Evolutionary conservation across 2,329 filamentous ascomycete genomes (phyloP), one percentile per base, ranked within the genome.

Genomic region (Cladosporium sp.): DNA sequence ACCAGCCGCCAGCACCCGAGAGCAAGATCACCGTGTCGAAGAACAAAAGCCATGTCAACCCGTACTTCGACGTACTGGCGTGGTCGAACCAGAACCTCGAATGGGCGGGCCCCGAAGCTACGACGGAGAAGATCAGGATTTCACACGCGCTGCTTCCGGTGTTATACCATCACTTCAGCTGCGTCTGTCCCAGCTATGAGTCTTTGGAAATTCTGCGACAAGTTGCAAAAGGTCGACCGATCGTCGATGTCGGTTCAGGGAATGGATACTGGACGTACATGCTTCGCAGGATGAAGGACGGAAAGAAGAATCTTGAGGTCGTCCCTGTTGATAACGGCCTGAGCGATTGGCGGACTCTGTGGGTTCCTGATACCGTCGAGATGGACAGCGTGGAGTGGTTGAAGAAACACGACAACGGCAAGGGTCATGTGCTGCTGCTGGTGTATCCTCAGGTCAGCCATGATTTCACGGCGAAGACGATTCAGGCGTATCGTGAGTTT

Each of bases 81-180:
- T 87, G 84, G 79, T 77, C 80, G 1, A 83, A 80, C 59, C 76
- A 78, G 22, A 76, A 76, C 54, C 73, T 89, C 7, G 79, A 85
- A 67, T 86, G 84, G 83, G 77, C 76, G 43, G 83, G 84, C 1
- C 82, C 85, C 2, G 69, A 77, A 62, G 67, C 71, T 12, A 68
- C 69, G 30, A 79, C 83, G 3, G 73, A 72, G 13, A 68, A 73
- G 20, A 75, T 79, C 3, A 75, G 73, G 47, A 77, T 74, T 53
- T 79, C 78, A 43, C 86, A 90, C 68, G 84, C 86, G 58, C 73
- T 88, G 6, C 75, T 89, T 7, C 86, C 86, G 2, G 73, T 89
- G 15, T 75, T 89, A 50, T 89, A 89, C 76, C 86, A 89, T 69
- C 86, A 90, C 67, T 89, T 89, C 65, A 85, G 85, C 44, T 90